Evolutionary conservation across 2,329 filamentous ascomycete genomes (phyloP).

Genomic region (Trichoderma sp.): DNA sequence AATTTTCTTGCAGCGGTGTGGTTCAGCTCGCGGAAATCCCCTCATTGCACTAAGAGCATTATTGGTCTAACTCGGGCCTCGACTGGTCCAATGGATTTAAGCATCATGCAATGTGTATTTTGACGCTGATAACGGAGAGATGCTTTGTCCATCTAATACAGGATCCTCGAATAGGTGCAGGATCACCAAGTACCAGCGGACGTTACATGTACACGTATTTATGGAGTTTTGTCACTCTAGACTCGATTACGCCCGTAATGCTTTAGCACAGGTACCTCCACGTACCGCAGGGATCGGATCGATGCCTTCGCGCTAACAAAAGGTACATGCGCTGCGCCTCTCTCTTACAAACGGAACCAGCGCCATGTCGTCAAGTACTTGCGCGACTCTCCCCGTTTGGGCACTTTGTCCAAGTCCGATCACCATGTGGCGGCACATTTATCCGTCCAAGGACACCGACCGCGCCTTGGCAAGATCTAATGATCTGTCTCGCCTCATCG

Average conservation of each 20-base stretch:
- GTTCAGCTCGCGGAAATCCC: not conserved
- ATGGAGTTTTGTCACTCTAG: not conserved
- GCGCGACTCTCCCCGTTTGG: too few species aligned
- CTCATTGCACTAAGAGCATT: not conserved
- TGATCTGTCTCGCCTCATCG: not conserved
- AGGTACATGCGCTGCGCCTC: not conserved
- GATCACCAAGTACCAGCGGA: not conserved
- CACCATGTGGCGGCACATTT: not conserved
- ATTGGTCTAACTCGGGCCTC: not conserved
- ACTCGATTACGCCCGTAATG: not conserved
- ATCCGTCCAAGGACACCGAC: not conserved
- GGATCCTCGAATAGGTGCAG: not conserved
- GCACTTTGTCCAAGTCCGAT: not conserved
- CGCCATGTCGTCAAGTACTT: not conserved
- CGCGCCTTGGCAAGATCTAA: not conserved
- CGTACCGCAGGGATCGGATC: not conserved
- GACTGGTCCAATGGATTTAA: not conserved
- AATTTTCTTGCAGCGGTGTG: not conserved
- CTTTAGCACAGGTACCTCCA: not conserved
- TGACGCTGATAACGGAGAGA: not conserved
- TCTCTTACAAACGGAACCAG: not conserved
- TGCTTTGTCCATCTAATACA: not conserved
- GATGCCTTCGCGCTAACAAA: not conserved
- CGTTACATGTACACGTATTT: not conserved
- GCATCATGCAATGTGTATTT: not conserved